Conservation (phyloP, 2,329 filamentous ascomycete genomes). For the Phymatotrichopsis omnivora region DNA sequence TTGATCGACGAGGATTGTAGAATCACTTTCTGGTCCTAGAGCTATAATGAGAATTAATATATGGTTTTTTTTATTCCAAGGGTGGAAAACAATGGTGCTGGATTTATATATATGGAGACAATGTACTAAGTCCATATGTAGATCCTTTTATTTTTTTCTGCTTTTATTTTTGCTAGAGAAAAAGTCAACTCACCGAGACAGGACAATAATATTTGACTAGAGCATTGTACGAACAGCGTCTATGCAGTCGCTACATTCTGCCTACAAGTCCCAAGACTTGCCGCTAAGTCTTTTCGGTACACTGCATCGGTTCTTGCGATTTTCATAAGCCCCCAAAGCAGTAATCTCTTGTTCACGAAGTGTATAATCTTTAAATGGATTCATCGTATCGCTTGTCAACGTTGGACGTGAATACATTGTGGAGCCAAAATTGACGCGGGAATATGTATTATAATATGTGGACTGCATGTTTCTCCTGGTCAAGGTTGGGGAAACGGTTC, state of each 20-base stretch:
- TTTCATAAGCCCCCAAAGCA: not conserved
- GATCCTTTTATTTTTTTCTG: too few relatives aligned
- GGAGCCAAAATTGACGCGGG: constrained; percentile 75
- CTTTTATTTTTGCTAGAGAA: too few relatives aligned
- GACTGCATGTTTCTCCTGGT: constrained; percentile 41
- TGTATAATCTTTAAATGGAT: constrained; percentile 74
- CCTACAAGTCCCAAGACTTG: constrained; percentile 47
- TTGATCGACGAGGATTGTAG: too few relatives aligned
- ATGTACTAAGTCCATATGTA: too few relatives aligned
- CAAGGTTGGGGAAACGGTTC: constrained; percentile 50
- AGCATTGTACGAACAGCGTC: constrained; percentile 63
- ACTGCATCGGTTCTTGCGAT: not conserved
- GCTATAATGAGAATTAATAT: too few relatives aligned
- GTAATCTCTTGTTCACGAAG: constrained; percentile 76
- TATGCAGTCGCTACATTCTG: constrained; percentile 59
- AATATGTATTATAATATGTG: constrained; percentile 89
- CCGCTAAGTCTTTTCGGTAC: constrained; percentile 44
- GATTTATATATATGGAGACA: too few relatives aligned
- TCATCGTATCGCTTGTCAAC: constrained; percentile 53
- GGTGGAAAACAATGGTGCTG: too few relatives aligned
- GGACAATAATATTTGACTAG: constrained; percentile 75
- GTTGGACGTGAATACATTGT: constrained; percentile 73
- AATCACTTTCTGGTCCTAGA: too few relatives aligned
- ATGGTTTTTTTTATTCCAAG: too few relatives aligned
- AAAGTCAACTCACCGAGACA: constrained; percentile 37